Percentiles rank a stretch among this genome's conserved stretches.
Conservation (phyloP, 2,329 filamentous ascomycete genomes). For the Xylaria sp. region DNA sequence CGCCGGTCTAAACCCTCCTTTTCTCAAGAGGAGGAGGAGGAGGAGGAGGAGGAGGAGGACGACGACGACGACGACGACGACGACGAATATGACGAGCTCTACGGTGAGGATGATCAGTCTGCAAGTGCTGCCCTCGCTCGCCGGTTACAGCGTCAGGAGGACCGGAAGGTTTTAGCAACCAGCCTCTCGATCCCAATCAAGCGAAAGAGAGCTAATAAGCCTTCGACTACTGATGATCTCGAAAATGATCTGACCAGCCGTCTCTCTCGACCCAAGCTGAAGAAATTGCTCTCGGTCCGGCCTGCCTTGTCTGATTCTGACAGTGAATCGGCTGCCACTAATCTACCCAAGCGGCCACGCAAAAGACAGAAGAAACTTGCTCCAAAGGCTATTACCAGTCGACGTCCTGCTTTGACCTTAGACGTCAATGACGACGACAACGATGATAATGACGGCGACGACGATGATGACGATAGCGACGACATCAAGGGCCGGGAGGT, state of each 20-base stretch:
- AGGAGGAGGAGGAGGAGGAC: not conserved
- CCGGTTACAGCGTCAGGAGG: slow-evolving; percentile 34
- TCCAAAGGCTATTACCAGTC: slow-evolving; percentile 3
- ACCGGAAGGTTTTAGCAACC: slow-evolving; percentile 16
- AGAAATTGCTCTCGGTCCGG: not conserved
- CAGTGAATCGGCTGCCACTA: not conserved
- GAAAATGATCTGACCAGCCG: not conserved
- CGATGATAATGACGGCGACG: not conserved
- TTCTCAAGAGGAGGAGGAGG: no score
- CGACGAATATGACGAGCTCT: slow-evolving; percentile 45
- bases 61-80: slow-evolving; percentile 42
- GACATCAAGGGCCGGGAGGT: not conserved
- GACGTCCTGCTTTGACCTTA: not conserved
- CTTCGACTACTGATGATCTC: slow-evolving; percentile 13
- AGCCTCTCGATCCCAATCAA: slow-evolving; percentile 16
- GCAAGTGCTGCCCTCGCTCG: slow-evolving; percentile 26
- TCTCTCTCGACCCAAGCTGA: not conserved
- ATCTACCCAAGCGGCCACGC: not conserved
- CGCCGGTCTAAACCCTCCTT: slow-evolving; percentile 41
- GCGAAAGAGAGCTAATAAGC: not conserved
- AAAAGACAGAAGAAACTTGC: slow-evolving; percentile 34
- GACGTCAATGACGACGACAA: slow-evolving; percentile 3
- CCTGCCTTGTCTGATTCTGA: not conserved
- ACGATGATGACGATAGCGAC: not conserved
- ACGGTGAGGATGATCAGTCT: slow-evolving; percentile 43